Percentiles rank a stretch among this genome's conserved stretches.
phyloP scores from a whole-genome alignment of 306 rosid genomes.

The Abrus pulchellus region DNA sequence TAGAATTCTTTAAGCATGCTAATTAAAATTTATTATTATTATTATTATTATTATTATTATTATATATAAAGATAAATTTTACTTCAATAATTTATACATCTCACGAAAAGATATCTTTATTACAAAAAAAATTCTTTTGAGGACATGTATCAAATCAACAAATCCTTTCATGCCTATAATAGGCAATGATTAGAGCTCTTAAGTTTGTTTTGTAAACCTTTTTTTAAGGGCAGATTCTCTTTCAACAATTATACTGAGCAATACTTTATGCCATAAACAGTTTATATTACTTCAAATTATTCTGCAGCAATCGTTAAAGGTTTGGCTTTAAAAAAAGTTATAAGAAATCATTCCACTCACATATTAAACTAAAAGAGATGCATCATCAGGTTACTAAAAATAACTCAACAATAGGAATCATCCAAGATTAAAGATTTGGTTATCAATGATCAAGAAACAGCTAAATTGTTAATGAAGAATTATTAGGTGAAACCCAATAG shows the following conservation, averaged over 20 bases:
- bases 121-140: neutral
- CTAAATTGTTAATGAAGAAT: conserved; percentile 7
- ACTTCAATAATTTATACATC: too few relatives aligned
- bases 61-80: too few relatives aligned
- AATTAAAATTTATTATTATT: too few relatives aligned
- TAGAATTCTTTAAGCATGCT: too few relatives aligned
- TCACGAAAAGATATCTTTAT: too few relatives aligned
- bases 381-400: neutral
- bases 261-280: conserved; percentile 13
- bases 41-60: too few relatives aligned
- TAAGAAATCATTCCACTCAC: conserved; percentile 11
- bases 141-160: neutral
- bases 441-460: neutral
- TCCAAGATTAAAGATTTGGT: neutral
- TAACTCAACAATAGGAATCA: conserved; percentile 7
- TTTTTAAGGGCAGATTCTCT: conserved; percentile 9
- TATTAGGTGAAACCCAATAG: conserved; percentile 17
- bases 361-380: conserved; percentile 17
- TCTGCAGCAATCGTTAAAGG: conserved; percentile 2
- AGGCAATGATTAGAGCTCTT: neutral
- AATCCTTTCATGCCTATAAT: neutral
- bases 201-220: neutral
- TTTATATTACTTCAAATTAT: conserved; percentile 4
- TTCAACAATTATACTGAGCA: neutral
- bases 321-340: neutral